Conservation (phyloP, 208 protist species). For the Trypanosomatidae sp. region DNA sequence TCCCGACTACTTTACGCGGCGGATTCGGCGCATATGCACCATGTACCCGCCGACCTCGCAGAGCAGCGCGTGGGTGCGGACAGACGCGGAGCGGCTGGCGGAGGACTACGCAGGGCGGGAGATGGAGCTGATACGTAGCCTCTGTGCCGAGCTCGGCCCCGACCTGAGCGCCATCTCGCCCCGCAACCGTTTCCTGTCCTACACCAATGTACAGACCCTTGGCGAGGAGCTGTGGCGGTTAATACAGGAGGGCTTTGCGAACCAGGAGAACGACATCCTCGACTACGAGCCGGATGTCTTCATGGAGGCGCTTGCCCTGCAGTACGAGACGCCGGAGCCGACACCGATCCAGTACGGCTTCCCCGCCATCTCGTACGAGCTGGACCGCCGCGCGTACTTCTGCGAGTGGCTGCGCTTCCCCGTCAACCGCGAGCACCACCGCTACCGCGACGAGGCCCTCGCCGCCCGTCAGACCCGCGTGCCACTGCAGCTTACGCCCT, state of each 20-base stretch:
- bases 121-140: constrained; percentile 57
- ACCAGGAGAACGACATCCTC: constrained; percentile 43
- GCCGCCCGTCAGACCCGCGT: constrained; percentile 32
- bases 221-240: constrained; percentile 39
- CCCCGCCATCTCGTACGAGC: constrained; percentile 27
- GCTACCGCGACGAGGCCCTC: constrained; percentile 33
- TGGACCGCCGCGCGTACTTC: constrained; percentile 46
- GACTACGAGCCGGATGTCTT: constrained; percentile 62
- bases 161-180: constrained; percentile 52
- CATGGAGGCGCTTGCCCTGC: constrained; percentile 41
- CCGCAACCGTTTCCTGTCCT: constrained; percentile 46
- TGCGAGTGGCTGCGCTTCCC: constrained; percentile 41
- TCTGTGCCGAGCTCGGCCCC: constrained; percentile 58
- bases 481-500: constrained; percentile 60
- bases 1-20: constrained; percentile 40
- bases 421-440: constrained; percentile 24
- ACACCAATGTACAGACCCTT: constrained; percentile 40
- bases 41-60: constrained; percentile 29
- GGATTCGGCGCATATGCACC: constrained; percentile 35
- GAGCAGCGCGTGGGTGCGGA: constrained; percentile 25
- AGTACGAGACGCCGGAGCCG: constrained; percentile 45
- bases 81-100: constrained; percentile 28
- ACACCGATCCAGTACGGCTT: constrained; percentile 40
- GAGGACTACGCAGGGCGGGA: constrained; percentile 33
- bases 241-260: constrained; percentile 21